phyloP scores from a whole-genome alignment of 768 basidiomycete species.

The Suillus tomentosus region DNA sequence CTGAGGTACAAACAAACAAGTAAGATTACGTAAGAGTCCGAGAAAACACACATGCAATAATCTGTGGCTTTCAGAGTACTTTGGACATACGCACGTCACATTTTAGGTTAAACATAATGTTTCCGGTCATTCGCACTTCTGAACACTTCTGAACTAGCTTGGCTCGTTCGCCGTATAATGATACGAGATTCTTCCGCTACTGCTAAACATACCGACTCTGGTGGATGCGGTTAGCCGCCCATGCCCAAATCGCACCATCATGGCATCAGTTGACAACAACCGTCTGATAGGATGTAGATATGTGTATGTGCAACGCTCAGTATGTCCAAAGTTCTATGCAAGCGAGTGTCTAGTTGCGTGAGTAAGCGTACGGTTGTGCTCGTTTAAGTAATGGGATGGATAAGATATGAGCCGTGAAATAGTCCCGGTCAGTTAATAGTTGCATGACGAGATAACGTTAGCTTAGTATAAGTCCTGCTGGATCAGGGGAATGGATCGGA shows the following conservation, averaged over 20 bases:
- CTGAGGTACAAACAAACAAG: no score
- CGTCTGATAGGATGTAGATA: not conserved
- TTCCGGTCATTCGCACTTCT: not conserved
- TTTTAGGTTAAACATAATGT: no score
- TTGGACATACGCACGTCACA: no score
- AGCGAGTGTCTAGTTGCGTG: constrained; percentile 1
- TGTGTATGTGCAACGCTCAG: not conserved
- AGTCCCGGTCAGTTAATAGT: constrained; percentile 10
- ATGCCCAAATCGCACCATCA: not conserved
- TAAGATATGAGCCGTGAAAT: not conserved
- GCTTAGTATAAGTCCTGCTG: not conserved
- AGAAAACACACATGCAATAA: no score
- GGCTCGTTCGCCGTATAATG: not conserved
- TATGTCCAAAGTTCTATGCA: not conserved
- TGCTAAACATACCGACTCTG: not conserved
- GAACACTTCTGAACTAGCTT: not conserved
- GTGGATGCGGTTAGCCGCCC: not conserved
- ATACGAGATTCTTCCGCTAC: not conserved
- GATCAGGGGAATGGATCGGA: not conserved
- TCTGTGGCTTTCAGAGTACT: no score
- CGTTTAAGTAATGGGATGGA: not conserved
- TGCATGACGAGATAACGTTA: constrained; percentile 1
- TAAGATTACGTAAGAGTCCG: constrained; percentile 16
- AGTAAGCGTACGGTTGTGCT: not conserved
- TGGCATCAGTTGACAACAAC: not conserved